These are phyloP conservation scores for Boehmeria nivea DNA, from an alignment of 306 rosid genomes.

Conservation along the genomic window DNA sequence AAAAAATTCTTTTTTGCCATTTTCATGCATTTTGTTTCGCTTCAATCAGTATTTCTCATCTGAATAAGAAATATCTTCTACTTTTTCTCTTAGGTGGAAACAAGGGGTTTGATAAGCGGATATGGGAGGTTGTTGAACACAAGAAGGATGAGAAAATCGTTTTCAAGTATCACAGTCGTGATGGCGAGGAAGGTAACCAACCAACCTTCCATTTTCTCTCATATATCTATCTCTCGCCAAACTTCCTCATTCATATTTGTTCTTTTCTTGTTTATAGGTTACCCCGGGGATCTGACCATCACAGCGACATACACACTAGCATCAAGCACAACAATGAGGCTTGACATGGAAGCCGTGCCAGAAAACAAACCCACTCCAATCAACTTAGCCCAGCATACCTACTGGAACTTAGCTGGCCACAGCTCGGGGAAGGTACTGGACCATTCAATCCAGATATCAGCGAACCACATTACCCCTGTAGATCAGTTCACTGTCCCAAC, in stretches of 20 bases:
- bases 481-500: conserved; percentile 65
- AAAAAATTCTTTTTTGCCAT: too few species aligned
- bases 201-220: conserved; percentile 7
- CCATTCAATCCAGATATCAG: conserved; percentile 68
- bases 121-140: conserved; percentile 73
- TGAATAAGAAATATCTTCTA: not conserved
- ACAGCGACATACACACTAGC: conserved; percentile 79
- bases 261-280: conserved; percentile 37
- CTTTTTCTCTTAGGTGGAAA: conserved; percentile 61
- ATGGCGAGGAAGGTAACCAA: conserved; percentile 82
- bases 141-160: conserved; percentile 59
- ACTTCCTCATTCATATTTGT: conserved; percentile 5
- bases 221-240: not conserved
- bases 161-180: conserved; percentile 67
- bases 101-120: conserved; percentile 75
- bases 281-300: conserved; percentile 70
- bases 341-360: conserved; percentile 91
- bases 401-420: conserved; percentile 95
- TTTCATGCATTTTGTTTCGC: too few species aligned
- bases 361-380: conserved; percentile 73
- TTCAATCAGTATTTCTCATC: not conserved
- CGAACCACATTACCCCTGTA: conserved; percentile 66
- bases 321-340: conserved; percentile 67
- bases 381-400: conserved; percentile 85
- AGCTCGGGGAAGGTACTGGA: conserved; percentile 60